Base-by-base conservation (phyloP, 495 filamentous ascomycete genomes). In the Filosporella fistucella region DNA sequence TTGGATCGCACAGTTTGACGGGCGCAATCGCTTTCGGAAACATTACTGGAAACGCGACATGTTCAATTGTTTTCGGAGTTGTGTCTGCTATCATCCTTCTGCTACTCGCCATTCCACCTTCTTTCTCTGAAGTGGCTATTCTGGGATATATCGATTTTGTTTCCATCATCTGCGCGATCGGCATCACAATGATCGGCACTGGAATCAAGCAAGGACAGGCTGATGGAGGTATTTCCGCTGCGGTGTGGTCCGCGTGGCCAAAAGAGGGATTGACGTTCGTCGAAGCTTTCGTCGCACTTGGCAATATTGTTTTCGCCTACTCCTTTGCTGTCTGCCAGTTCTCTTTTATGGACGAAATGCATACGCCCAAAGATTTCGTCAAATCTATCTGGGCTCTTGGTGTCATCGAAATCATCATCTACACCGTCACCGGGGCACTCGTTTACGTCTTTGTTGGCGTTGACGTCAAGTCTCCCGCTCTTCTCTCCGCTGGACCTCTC, bases 281-380 rank as follows among this genome's bases (percentile, higher is more conserved):
- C 24, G 53, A 70, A 41, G 72, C 59, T n/a, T 76, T 89, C 57
- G 72, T 84, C 35, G 81, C 80, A 6, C 74, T 86, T 26, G 78
- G 77, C 49, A 88, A 88, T 65, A 85, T 89, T 36, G 76, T 86
- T 44, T 86, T 91, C 51, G 84, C 86, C 28, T 84, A 73, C 26
- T 37, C 38, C 28, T 40, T 40, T 3, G 38, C 42, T 23, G 40
- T 51, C 65, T 18, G 17, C 53, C 83, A 70, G 69, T 88, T 91
- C 69, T 77, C 72, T 46, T 81, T 91, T 58, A 85, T 88, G 58
- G 77, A 83, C 48, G 87, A 91, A 62, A 84, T 91, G 75, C 77
- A 83, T 56, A 73, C 77, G 0, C 85, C 85, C 1, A 56, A 64
- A 33, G 78, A 87, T 56, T 88, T 77, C 57, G 68, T 71, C 45